Conservation (phyloP, 192 early-diverging fungal genomes). For the Chytriomyces confervae region DNA sequence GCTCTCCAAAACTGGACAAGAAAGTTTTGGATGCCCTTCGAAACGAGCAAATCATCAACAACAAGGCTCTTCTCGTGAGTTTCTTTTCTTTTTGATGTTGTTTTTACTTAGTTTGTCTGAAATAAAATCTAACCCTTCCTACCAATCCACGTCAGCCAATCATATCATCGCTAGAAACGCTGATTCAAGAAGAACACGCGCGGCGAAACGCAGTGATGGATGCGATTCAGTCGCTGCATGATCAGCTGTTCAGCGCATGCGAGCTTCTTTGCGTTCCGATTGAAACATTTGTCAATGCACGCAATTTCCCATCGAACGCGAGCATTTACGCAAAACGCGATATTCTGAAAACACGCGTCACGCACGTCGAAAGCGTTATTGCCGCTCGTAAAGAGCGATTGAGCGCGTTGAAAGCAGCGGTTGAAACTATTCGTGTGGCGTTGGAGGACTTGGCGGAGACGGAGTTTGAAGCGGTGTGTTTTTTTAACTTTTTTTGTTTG, state of each 20-base stretch:
- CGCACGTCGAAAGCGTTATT: conserved; percentile 19
- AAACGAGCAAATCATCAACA: conserved; percentile 21
- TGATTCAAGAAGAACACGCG: conserved; percentile 15
- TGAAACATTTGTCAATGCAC: conserved; percentile 21
- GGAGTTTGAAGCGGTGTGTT: conserved; percentile 1
- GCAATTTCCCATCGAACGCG: conserved; percentile 5
- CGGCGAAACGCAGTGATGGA: conserved; percentile 8
- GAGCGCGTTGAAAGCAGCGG: conserved; percentile 3
- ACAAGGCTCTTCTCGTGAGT: conserved; percentile 20
- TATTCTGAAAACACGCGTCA: not conserved
- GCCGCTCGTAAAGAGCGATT: conserved; percentile 10
- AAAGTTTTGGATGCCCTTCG: not conserved
- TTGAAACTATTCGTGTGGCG: not conserved
- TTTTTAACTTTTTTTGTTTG: conserved; percentile 2
- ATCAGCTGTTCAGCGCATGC: conserved; percentile 19
- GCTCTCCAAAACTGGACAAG: not conserved
- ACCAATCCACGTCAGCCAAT: conserved; percentile 24
- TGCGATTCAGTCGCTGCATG: conserved; percentile 13
- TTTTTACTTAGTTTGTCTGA: not conserved
- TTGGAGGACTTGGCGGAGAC: conserved; percentile 17
- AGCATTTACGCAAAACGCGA: conserved; percentile 32
- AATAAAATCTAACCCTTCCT: not conserved
- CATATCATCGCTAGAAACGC: conserved; percentile 11
- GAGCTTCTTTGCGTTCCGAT: conserved; percentile 20
- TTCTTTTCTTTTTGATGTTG: not conserved